These are phyloP conservation scores for Termitomyces sp. DNA, from an alignment of 768 basidiomycete species.

Conservation along the genomic window DNA sequence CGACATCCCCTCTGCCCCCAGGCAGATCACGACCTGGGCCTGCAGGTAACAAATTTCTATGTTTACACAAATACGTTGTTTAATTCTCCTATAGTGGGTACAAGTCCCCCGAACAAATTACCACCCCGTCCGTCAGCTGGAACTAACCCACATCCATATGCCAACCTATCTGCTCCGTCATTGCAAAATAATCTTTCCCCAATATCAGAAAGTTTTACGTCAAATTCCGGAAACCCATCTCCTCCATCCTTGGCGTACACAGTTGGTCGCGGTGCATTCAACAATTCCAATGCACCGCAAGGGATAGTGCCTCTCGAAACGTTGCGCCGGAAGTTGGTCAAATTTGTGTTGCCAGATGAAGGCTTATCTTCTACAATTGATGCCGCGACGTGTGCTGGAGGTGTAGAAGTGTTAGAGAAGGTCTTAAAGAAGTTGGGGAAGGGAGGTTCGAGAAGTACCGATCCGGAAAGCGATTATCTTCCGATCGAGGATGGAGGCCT, in stretches of 20 bases:
- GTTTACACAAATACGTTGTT: slow-evolving; percentile 49
- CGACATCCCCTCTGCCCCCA: slow-evolving; percentile 39
- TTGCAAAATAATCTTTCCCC: slow-evolving; percentile 55
- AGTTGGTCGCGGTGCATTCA: slow-evolving; percentile 59
- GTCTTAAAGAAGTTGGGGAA: slow-evolving; percentile 90
- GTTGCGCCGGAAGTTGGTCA: slow-evolving; percentile 77
- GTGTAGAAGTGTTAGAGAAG: slow-evolving; percentile 82
- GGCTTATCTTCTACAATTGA: slow-evolving; percentile 74
- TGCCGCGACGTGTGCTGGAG: slow-evolving; percentile 72
- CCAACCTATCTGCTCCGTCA: slow-evolving; percentile 41
- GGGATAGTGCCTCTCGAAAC: slow-evolving; percentile 62
- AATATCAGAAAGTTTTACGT: slow-evolving; percentile 59
- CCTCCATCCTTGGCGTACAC: slow-evolving; percentile 45
- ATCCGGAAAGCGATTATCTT: slow-evolving; percentile 45
- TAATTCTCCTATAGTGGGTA: slow-evolving; percentile 28
- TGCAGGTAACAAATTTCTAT: slow-evolving; percentile 23
- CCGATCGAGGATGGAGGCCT: slow-evolving; percentile 71
- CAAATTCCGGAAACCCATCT: slow-evolving; percentile 36
- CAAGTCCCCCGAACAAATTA: slow-evolving; percentile 33
- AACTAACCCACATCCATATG: slow-evolving; percentile 50
- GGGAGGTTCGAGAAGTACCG: slow-evolving; percentile 35
- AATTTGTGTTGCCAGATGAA: slow-evolving; percentile 83
- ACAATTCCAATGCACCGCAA: slow-evolving; percentile 33
- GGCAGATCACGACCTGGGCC: slow-evolving; percentile 21
- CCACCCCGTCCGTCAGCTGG: slow-evolving; percentile 39